Base-by-base conservation (phyloP, 495 filamentous ascomycete genomes). In the Astrothelium subdiscretum region DNA sequence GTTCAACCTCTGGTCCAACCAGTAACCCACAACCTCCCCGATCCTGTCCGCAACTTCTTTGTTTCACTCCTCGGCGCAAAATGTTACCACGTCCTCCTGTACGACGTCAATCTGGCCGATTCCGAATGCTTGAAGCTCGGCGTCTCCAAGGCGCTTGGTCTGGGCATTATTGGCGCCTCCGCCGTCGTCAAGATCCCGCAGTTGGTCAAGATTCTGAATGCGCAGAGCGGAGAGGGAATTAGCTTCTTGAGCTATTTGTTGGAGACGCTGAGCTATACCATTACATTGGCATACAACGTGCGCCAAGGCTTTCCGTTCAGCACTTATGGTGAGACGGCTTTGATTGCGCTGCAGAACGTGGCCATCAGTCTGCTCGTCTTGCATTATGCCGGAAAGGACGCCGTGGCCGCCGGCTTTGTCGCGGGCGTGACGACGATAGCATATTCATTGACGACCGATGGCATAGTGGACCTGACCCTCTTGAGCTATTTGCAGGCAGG, bases 171-270 rank as follows among this genome's bases (percentile, higher is more conserved):
- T 68, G 85, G 81, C 63, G 87, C 90, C 38, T 90, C 87, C 61
- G 82, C 89, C 32, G 83, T 97, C 67, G 89, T 98, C 77, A 98
- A 98, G 78, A 82, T 98, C 54, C 92, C 94, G 0, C 94, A 97
- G 75, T 91, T 97, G 73, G 71, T 96, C 73, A 96, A 96, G 78
- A 84, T 97, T 58, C 74, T 95, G 67, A 74, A 78, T 66, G 92
- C 91, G 35, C 79, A 84, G 60, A 95, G 89, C 31, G 84, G 89
- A 10, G 81, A 81, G 59, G 94, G 92, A 67, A 80, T 97, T 62
- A 89, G 85, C 62, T 96, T 96, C 79, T 82, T 94, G 42, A 86
- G 87, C 31, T 96, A 96, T 76, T 80, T 90, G 43, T 89, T 98
- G 72, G 94, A 98, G 75, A 96, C 91, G 11, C 79, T 84, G 63